These are phyloP conservation scores for Peronosclerospora sorghi DNA, from an alignment of 352 stramenopile genomes.

Conservation along the genomic window DNA sequence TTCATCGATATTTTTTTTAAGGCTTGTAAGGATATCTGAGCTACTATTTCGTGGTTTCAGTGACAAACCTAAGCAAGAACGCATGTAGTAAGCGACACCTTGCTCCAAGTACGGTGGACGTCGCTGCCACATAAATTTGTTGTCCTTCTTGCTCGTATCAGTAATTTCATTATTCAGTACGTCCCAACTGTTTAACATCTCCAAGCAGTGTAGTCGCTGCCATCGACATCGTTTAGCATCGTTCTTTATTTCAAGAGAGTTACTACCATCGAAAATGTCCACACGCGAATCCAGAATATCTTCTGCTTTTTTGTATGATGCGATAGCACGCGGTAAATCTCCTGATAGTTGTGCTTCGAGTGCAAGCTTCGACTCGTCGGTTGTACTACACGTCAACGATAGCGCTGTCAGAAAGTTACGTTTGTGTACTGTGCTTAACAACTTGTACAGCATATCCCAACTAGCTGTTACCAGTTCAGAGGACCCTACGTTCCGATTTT, in stretches of 20 bases:
- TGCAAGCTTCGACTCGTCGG: conserved; percentile 42
- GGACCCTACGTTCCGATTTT: background rate
- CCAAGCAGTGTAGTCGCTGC: conserved; percentile 51
- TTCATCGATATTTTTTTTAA: conserved; percentile 14
- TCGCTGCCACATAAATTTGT: conserved; percentile 44
- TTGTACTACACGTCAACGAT: conserved; percentile 36
- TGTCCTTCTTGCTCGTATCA: conserved; percentile 6
- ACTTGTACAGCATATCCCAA: conserved; percentile 68
- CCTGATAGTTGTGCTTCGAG: conserved; percentile 53
- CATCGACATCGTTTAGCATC: conserved; percentile 49
- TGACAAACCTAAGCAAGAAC: conserved; percentile 28
- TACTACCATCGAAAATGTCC: conserved; percentile 24
- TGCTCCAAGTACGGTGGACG: conserved; percentile 56
- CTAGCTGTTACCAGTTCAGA: conserved; percentile 20
- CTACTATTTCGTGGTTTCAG: conserved; percentile 5
- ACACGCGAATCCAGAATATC: conserved; percentile 28
- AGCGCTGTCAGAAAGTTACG: conserved; percentile 53
- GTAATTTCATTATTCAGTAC: conserved; percentile 36
- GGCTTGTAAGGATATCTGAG: conserved; percentile 6
- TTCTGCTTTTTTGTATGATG: conserved; percentile 64
- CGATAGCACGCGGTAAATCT: conserved; percentile 56
- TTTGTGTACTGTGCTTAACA: conserved; percentile 54
- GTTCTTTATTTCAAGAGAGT: conserved; percentile 18
- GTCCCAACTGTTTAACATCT: conserved; percentile 62
- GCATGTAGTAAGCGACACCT: conserved; percentile 42